A percentile compares a stretch with the other conserved stretches of the same genome.
Conservation (phyloP, 257 asterid species). For the Gentiana straminea region DNA sequence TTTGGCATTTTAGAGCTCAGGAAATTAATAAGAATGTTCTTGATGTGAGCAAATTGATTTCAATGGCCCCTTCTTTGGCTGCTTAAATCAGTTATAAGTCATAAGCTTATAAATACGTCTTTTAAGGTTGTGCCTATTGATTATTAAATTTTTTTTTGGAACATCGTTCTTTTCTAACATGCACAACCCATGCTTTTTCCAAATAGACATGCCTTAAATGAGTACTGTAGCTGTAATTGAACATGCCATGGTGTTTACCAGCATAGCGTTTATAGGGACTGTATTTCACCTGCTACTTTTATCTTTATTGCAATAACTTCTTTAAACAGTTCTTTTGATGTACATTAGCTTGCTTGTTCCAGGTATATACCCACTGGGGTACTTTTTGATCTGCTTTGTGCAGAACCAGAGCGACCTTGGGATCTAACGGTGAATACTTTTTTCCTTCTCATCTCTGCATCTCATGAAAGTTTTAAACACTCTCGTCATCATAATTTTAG, state of each 20-base stretch:
- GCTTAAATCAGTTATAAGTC: no score
- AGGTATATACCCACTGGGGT: conserved; percentile 95
- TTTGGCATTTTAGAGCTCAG: no score
- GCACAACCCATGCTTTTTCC: no score
- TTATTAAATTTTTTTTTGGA: no score
- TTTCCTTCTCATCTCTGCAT: neutral
- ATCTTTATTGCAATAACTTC: neutral
- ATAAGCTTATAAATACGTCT: no score
- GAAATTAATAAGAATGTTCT: no score
- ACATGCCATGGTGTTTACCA: neutral
- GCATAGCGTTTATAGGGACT: neutral
- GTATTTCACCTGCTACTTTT: neutral
- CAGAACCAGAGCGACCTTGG: conserved; percentile 98
- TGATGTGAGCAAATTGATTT: no score
- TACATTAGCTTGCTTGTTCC: conserved; percentile 19
- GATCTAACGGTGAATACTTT: conserved; percentile 55
- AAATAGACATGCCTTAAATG: no score
- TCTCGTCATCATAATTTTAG: neutral
- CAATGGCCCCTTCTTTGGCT: no score
- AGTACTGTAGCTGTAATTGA: neutral
- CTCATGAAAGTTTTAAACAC: no score
- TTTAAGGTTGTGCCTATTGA: no score
- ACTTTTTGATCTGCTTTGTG: conserved; percentile 90
- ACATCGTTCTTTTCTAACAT: no score
- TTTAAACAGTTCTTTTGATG: conserved; percentile 1